Evolutionary conservation across 73 alveolate species (phyloP).

Genomic region (Loxodes magnus): DNA sequence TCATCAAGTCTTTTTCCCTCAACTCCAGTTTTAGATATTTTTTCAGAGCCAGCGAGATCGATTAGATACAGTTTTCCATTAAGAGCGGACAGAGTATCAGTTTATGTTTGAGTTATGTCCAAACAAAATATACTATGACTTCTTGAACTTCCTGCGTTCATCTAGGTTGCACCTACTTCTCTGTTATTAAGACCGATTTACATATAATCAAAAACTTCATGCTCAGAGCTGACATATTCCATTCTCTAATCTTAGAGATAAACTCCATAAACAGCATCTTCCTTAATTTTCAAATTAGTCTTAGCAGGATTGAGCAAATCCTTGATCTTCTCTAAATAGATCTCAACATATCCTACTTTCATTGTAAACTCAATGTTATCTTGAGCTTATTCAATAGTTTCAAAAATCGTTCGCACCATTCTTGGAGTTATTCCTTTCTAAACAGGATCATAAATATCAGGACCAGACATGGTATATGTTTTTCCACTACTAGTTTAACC

Average conservation of each 20-base stretch:
- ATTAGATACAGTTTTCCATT: conserved; percentile 65
- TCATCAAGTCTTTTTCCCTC: too few relatives aligned
- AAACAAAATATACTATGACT: conserved; percentile 55
- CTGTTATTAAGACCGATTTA: conserved; percentile 50
- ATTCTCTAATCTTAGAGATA: conserved; percentile 60
- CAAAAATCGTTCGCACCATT: conserved; percentile 59
- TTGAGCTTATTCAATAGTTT: conserved; percentile 31
- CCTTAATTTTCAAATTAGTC: conserved; percentile 47
- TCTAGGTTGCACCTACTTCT: conserved; percentile 36
- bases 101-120: conserved; percentile 43
- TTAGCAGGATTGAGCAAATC: conserved; percentile 48
- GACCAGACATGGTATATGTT: conserved; percentile 68
- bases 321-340: conserved; percentile 54
- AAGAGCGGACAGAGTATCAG: conserved; percentile 35
- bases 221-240: conserved; percentile 30
- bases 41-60: too few relatives aligned
- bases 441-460: conserved; percentile 36
- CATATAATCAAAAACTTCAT: conserved; percentile 50
- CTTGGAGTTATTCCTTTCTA: conserved; percentile 53
- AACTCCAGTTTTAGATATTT: too few relatives aligned
- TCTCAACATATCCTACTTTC: conserved; percentile 62
- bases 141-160: conserved; percentile 65
- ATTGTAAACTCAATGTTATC: conserved; percentile 60
- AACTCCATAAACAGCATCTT: conserved; percentile 58
- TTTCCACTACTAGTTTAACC: too few relatives aligned